Evolutionary conservation across 192 early-diverging fungal genomes (phyloP).

Genomic region (Coemansia sp.): DNA sequence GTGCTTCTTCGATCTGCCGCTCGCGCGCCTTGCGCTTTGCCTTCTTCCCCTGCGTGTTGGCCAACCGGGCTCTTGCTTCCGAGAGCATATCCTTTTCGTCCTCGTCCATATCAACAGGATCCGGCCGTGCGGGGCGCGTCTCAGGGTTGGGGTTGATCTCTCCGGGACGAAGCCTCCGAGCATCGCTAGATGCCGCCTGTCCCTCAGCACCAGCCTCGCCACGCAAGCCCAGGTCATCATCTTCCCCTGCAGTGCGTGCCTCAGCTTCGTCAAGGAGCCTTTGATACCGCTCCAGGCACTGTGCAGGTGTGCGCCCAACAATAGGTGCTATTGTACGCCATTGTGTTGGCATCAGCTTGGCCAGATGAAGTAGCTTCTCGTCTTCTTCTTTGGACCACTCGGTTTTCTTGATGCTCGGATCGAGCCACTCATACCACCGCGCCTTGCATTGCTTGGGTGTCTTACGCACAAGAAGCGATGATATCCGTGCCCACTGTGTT

Average conservation of each 20-base stretch:
- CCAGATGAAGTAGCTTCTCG: conserved; percentile 94
- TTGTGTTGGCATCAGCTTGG: conserved; percentile 99
- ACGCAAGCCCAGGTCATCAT: conserved; percentile 58
- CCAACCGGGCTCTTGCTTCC: conserved; percentile 94
- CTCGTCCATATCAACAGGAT: conserved; percentile 99
- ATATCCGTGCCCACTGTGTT: conserved; percentile 98
- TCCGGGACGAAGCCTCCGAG: conserved; percentile 83
- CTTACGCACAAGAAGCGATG: conserved; percentile 91
- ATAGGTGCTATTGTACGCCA: conserved; percentile 99
- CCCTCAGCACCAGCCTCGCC: conserved; percentile 59
- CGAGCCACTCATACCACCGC: conserved; percentile 98
- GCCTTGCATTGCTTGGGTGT: conserved; percentile 99
- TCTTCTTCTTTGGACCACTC: conserved; percentile 99
- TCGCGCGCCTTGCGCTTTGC: conserved; percentile 99
- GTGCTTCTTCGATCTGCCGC: conserved; percentile 93
- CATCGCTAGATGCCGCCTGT: conserved; percentile 53
- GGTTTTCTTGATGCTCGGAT: conserved; percentile 98
- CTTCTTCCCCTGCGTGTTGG: conserved; percentile 99
- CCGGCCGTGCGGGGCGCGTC: conserved; percentile 93
- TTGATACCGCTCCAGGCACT: conserved; percentile 97
- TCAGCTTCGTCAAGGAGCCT: conserved; percentile 95
- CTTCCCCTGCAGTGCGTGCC: conserved; percentile 66
- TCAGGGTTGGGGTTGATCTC: conserved; percentile 98
- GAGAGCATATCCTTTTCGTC: conserved; percentile 99
- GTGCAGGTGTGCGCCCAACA: conserved; percentile 92